Base-by-base conservation (phyloP, 139 green algal genomes). In the Chlamydomonas schloesseri region DNA sequence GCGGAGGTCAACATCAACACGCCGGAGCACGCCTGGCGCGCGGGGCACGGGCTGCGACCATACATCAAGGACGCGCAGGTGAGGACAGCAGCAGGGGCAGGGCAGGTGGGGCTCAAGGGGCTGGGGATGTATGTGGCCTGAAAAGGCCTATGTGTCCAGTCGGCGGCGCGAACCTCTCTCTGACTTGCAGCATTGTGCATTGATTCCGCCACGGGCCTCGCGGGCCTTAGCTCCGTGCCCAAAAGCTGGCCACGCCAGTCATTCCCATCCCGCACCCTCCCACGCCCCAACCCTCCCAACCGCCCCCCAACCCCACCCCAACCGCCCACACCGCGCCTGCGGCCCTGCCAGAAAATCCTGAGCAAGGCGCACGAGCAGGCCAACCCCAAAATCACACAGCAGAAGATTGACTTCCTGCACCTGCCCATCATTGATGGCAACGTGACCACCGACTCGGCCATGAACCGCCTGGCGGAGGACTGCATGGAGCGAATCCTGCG, bases 1-100 rank as follows among this genome's bases (percentile, higher is more conserved):
- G 95, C 94, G 18, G 95, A 98, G 69, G 94, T 97, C 8, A 94
- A 91, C 64, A 93, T 97, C 36, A 92, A 95, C 62, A 93, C 91
- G 2, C 90, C 93, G 15, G 94, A 97, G 68, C 75, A 88, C 34
- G 82, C 82, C 3, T 98, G 95, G 95, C 88, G 95, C 2, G 71
- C 86, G 21, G 92, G 92, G 10, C 91, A 95, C 65, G 85, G 92
- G 17, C 88, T 97, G n/a, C 89, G 95, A 37, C 94, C 95, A 10
- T 97, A 98, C 87, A 95, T 98, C 58, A 95, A 96, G 33, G 94
- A 98, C 73, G 95, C 95, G 23, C 95, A 98, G 88, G 79, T 85
- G 21, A 3, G 60, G 3, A 23, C 55, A 8, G 42, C 55, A 17
- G 55, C 20, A 17, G 55, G 8, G 55, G 55, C 20, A 11, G 55